Evolutionary conservation across 345 rosid genomes (phyloP).

Genomic region (Sapria himalayana): DNA sequence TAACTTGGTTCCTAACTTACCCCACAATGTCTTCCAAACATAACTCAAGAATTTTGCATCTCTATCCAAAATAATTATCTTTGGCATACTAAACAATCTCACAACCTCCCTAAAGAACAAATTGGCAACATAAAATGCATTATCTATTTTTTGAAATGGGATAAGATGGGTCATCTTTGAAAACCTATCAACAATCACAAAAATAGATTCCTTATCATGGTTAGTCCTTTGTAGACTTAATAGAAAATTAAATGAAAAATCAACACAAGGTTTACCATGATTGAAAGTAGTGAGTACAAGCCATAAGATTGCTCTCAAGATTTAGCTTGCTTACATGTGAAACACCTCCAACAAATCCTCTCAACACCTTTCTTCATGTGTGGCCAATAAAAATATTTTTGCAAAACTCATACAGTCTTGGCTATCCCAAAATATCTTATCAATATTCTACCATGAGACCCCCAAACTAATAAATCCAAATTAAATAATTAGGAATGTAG

Average conservation of each 20-base stretch:
- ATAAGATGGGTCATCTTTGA: background rate
- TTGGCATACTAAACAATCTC: background rate
- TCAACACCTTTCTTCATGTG: no score
- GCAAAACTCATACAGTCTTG: no score
- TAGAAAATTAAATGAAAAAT: background rate
- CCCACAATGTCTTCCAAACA: background rate
- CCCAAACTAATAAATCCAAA: no score
- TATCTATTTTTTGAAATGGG: background rate
- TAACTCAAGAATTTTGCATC: background rate
- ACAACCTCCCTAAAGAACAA: background rate
- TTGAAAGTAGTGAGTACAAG: no score
- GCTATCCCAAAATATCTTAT: no score
- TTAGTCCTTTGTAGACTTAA: background rate
- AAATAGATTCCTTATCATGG: background rate
- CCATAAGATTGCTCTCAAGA: no score
- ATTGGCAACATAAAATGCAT: background rate
- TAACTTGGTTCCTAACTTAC: background rate
- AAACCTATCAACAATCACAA: background rate
- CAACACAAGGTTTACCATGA: no score
- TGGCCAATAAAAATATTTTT: no score
- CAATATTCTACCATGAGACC: no score
- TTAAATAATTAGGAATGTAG: no score
- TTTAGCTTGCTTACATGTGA: no score
- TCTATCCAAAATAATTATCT: background rate
- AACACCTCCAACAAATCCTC: no score